A percentile compares a stretch with the other conserved stretches of the same genome.
Evolutionary conservation across 208 protist genomes (phyloP).

Genomic region (Leishmania arabica): DNA sequence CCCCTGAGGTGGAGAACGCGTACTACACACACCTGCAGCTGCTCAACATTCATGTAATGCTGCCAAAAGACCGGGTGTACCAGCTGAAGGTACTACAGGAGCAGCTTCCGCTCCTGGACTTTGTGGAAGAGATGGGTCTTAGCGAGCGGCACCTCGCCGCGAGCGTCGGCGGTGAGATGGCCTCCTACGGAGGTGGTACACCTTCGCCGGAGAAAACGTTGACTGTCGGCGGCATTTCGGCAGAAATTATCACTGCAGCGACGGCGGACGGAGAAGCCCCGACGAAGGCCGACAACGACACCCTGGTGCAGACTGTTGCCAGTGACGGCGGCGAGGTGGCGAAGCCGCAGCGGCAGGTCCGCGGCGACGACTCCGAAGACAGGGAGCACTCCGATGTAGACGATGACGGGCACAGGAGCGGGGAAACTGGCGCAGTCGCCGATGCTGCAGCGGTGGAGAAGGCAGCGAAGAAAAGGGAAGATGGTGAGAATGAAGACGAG

Average conservation of each 20-base stretch:
- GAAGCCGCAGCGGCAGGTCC: background rate
- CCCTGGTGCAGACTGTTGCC: background rate
- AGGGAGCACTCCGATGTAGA: constrained; percentile 17
- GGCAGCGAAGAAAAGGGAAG: background rate
- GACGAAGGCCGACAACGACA: background rate
- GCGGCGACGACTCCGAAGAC: constrained; percentile 11
- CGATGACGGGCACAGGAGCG: constrained; percentile 3
- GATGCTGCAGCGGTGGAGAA: background rate
- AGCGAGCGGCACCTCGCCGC: constrained; percentile 14
- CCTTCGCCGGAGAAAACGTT: constrained; percentile 2
- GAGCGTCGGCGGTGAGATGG: constrained; percentile 15
- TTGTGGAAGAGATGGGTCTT: constrained; percentile 63
- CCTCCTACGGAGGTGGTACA: background rate
- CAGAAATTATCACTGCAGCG: background rate
- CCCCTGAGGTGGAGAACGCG: constrained; percentile 58
- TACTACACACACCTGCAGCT: constrained; percentile 81
- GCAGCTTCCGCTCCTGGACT: constrained; percentile 71
- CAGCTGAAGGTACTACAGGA: constrained; percentile 67
- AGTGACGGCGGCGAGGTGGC: background rate
- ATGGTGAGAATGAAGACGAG: constrained; percentile 8
- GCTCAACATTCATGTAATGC: constrained; percentile 59
- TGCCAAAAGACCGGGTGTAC: constrained; percentile 55
- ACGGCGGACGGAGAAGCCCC: background rate
- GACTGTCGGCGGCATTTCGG: background rate
- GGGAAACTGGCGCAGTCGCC: background rate